Evolutionary conservation across 805 yeast genomes (phyloP).

Genomic region (Kodamaea kakaduensis): DNA sequence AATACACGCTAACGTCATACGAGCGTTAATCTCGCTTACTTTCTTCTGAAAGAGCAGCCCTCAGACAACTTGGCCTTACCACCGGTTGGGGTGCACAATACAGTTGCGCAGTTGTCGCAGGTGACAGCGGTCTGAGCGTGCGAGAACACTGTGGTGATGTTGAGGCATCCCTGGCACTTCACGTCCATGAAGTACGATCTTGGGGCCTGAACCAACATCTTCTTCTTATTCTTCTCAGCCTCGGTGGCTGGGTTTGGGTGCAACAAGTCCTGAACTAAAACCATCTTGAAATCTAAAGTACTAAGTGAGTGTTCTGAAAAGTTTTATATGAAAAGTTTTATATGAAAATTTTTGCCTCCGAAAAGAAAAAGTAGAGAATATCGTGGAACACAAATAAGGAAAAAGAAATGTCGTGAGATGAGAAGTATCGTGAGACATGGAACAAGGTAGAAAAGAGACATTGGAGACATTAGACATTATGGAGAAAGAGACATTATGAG

Average conservation of each 20-base stretch:
- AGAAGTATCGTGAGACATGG: too few relatives aligned
- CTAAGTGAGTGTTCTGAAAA: not conserved
- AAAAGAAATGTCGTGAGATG: too few relatives aligned
- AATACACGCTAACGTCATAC: not conserved
- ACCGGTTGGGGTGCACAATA: slow-evolving; percentile 40
- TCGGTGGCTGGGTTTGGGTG: slow-evolving; percentile 38
- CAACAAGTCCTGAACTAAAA: slow-evolving; percentile 43
- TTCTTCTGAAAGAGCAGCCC: slow-evolving; percentile 41
- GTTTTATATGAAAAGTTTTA: slow-evolving; percentile 2
- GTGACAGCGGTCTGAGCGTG: slow-evolving; percentile 43
- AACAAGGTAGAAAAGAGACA: too few relatives aligned
- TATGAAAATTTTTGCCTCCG: slow-evolving; percentile 4
- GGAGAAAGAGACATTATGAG: too few relatives aligned
- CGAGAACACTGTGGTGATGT: slow-evolving; percentile 40
- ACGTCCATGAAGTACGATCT: slow-evolving; percentile 42
- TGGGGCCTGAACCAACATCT: slow-evolving; percentile 39
- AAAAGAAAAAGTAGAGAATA: not conserved
- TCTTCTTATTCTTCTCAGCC: slow-evolving; percentile 36
- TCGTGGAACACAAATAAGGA: not conserved
- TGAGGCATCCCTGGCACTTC: slow-evolving; percentile 40
- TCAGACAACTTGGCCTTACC: slow-evolving; percentile 43
- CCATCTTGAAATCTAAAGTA: too few relatives aligned
- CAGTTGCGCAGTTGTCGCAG: slow-evolving; percentile 39
- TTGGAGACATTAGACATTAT: too few relatives aligned
- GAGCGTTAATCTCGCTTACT: slow-evolving; percentile 18